These are phyloP conservation scores for Paraleonurus japonicus DNA, from an alignment of 257 asterid genomes.

Conservation along the genomic window DNA sequence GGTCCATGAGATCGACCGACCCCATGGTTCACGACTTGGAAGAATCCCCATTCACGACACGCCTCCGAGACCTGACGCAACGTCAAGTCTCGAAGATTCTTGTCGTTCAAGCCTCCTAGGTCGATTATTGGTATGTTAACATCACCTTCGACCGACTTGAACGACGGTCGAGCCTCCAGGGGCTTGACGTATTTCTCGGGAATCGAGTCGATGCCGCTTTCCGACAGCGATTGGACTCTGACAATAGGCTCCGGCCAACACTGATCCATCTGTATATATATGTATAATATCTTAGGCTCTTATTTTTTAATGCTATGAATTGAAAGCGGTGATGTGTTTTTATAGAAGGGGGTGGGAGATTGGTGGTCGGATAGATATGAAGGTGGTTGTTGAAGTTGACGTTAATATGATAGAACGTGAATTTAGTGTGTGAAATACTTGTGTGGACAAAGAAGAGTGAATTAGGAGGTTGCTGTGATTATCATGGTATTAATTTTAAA, in stretches of 20 bases:
- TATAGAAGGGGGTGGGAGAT: background rate
- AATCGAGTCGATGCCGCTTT: constrained; percentile 30
- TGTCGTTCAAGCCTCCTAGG: constrained; percentile 32
- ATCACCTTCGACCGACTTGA: background rate
- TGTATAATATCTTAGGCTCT: no score
- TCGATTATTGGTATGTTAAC: constrained; percentile 57
- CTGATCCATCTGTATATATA: constrained; percentile 13
- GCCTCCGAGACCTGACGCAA: constrained; percentile 45
- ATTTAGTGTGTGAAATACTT: constrained; percentile 25
- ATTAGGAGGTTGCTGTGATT: background rate
- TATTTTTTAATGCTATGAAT: background rate
- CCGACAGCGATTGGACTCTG: constrained; percentile 75
- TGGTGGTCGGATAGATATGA: background rate
- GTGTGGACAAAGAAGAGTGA: constrained; percentile 15
- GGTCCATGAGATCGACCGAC: constrained; percentile 59
- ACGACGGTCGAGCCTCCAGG: constrained; percentile 37
- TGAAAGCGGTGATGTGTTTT: background rate
- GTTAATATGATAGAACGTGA: constrained; percentile 28
- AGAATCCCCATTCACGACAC: constrained; percentile 77
- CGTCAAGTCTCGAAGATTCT: background rate
- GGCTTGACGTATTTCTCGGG: constrained; percentile 64
- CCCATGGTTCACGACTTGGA: constrained; percentile 82
- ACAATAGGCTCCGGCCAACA: constrained; percentile 80
- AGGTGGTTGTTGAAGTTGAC: constrained; percentile 17
- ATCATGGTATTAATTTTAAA: background rate